These are phyloP conservation scores for Termitomyces sp. DNA, from an alignment of 768 basidiomycete species.

Conservation along the genomic window DNA sequence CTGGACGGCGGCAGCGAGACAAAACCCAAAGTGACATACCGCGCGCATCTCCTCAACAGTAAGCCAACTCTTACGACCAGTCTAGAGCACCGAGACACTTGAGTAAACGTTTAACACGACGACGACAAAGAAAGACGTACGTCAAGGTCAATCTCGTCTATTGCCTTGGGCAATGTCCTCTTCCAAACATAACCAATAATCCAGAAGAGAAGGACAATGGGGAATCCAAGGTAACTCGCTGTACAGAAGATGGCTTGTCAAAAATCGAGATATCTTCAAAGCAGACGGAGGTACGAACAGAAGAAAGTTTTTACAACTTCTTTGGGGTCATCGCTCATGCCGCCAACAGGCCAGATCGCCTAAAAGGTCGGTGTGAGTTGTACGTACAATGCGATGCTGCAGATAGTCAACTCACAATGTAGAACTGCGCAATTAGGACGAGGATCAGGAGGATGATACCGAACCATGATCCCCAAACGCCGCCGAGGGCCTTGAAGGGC, in stretches of 20 bases:
- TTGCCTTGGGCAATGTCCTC: slow-evolving; percentile 34
- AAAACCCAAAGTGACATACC: slow-evolving; percentile 20
- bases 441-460: slow-evolving; percentile 39
- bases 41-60: slow-evolving; percentile 44
- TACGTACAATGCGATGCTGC: not conserved
- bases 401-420: slow-evolving; percentile 28
- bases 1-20: not conserved
- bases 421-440: slow-evolving; percentile 46
- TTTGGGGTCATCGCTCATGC: slow-evolving; percentile 25
- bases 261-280: not conserved
- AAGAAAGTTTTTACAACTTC: slow-evolving; percentile 38
- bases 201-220: slow-evolving; percentile 41
- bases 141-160: slow-evolving; percentile 42
- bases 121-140: slow-evolving; percentile 17
- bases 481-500: slow-evolving; percentile 43
- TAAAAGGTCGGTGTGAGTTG: slow-evolving; percentile 14
- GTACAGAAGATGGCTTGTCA: not conserved
- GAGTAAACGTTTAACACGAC: not conserved
- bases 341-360: slow-evolving; percentile 42
- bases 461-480: slow-evolving; percentile 45
- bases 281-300: slow-evolving; percentile 23
- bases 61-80: slow-evolving; percentile 47
- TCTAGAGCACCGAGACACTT: slow-evolving; percentile 17
- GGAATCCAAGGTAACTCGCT: slow-evolving; percentile 40
- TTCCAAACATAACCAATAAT: slow-evolving; percentile 39